These are phyloP conservation scores for Tephrocybe sp. DNA, from an alignment of 768 basidiomycete genomes.

Conservation along the genomic window DNA sequence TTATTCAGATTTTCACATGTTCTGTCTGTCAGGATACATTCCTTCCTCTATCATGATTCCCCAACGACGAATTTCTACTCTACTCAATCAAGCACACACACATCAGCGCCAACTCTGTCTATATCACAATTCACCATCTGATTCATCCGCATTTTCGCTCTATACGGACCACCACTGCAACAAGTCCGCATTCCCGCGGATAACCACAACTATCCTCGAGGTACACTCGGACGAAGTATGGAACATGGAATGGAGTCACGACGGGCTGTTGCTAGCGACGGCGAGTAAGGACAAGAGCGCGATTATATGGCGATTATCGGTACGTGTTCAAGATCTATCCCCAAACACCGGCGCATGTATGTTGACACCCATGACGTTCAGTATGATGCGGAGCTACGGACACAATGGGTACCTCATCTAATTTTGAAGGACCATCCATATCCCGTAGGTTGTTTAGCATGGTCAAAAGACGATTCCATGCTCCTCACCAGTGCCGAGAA, in stretches of 20 bases:
- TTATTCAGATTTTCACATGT: conserved; percentile 7
- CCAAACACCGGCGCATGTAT: conserved; percentile 5
- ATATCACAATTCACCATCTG: conserved; percentile 78
- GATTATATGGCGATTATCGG: conserved; percentile 87
- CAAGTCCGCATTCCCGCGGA: conserved; percentile 77
- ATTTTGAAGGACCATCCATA: conserved; percentile 77
- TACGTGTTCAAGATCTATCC: conserved; percentile 50
- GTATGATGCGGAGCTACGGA: conserved; percentile 26
- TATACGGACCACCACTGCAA: conserved; percentile 87
- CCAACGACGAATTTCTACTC: conserved; percentile 78
- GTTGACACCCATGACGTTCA: conserved; percentile 2
- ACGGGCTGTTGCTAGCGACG: conserved; percentile 81
- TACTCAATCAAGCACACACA: conserved; percentile 81
- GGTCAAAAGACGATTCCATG: conserved; percentile 88
- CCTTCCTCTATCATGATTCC: conserved; percentile 94
- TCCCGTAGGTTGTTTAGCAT: conserved; percentile 79
- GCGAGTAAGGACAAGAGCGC: conserved; percentile 86
- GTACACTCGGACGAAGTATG: conserved; percentile 95
- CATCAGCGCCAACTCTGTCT: conserved; percentile 81
- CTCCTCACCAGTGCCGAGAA: conserved; percentile 84
- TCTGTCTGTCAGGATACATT: conserved; percentile 64
- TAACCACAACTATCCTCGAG: conserved; percentile 81
- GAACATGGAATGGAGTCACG: conserved; percentile 94
- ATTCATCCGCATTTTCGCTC: conserved; percentile 67
- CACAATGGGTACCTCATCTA: conserved; percentile 56